Evolutionary conservation across 352 stramenopile genomes (phyloP), one percentile per base, ranked within the genome.

Genomic region (Saprolegnia parasitica): DNA sequence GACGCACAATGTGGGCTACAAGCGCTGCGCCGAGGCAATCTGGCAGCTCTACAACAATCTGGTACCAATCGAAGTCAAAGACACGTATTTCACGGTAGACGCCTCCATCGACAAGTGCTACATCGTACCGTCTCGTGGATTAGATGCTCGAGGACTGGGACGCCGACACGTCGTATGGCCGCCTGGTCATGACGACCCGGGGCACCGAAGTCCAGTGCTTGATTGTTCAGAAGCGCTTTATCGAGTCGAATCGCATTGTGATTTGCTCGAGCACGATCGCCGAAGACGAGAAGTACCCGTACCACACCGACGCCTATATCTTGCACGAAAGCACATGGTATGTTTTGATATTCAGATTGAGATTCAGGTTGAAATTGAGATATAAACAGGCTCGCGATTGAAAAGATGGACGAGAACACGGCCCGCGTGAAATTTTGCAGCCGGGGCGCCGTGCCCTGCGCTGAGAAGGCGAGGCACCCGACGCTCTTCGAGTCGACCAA

Each of bases 141-240:
- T 66, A 67, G 61, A 20, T 37, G 16, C 37, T 67, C 8, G 32
- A 67, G 35, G 16, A 46, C 29, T n/a, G 37, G 16, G 61, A 58
- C 24, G 49, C 32, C 29, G 18, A 67, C 26, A 46, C 49, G 10
- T n/a, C 40, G 16, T 67, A 67, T 29, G 23, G 24, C 4, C 61
- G 24, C 3, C 46, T 56, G 18, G 40, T 20, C 40, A 55, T 56
- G 40, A 60, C 24, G 35, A 60, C 52, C 5, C n/a, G 29, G 40
- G 32, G 29, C 23, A 47, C 37, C 24, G 29, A 67, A 15, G 39
- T 67, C 21, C 37, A 67, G 16, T 46, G 46, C 32, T 39, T 46
- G 10, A 50, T 56, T 21, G 61, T 56, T 5, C 46, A 46, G 8
- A 67, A 67, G n/a, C 61, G 61, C 56, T 67, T 32, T 56, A n/a